Conservation (phyloP, 2,329 filamentous ascomycete genomes). For the Atkinsonella texensis region DNA sequence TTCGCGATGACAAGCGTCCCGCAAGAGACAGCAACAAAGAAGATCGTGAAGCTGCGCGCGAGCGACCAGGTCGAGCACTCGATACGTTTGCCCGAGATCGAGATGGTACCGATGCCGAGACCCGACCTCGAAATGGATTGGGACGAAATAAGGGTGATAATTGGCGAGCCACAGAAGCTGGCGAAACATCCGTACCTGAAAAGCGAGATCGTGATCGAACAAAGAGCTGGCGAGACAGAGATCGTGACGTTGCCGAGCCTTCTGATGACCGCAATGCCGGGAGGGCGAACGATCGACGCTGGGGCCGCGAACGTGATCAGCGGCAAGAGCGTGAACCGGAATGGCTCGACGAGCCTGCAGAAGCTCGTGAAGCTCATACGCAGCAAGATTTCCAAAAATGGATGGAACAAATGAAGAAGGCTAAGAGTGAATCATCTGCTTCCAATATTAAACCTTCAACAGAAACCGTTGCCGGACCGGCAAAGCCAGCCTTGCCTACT, state of each 20-base stretch:
- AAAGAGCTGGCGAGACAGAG: constrained; percentile 49
- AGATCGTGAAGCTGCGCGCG: constrained; percentile 40
- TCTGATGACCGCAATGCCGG: constrained; percentile 47
- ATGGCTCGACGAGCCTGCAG: constrained; percentile 71
- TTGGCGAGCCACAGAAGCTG: constrained; percentile 56
- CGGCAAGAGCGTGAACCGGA: constrained; percentile 72
- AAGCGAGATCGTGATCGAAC: constrained; percentile 43
- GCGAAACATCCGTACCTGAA: constrained; percentile 20
- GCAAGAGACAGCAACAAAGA: constrained; percentile 36
- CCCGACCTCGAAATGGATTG: constrained; percentile 48
- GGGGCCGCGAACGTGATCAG: constrained; percentile 45
- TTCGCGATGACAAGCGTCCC: constrained; percentile 30
- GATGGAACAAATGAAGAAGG: constrained; percentile 81
- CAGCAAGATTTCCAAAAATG: constrained; percentile 89
- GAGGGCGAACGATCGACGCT: constrained; percentile 34
- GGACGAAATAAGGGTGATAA: constrained; percentile 55
- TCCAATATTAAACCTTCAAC: constrained; percentile 19
- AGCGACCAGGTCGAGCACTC: constrained; percentile 34
- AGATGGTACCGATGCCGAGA: constrained; percentile 41
- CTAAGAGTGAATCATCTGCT: constrained; percentile 27
- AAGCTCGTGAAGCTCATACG: constrained; percentile 60
- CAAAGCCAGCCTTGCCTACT: constrained; percentile 44
- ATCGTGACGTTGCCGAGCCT: constrained; percentile 25
- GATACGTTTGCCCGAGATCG: constrained; percentile 38
- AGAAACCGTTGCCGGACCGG: constrained; percentile 29